phyloP scores from a whole-genome alignment of 2,329 filamentous ascomycete species.

The Epichloe elymi region DNA sequence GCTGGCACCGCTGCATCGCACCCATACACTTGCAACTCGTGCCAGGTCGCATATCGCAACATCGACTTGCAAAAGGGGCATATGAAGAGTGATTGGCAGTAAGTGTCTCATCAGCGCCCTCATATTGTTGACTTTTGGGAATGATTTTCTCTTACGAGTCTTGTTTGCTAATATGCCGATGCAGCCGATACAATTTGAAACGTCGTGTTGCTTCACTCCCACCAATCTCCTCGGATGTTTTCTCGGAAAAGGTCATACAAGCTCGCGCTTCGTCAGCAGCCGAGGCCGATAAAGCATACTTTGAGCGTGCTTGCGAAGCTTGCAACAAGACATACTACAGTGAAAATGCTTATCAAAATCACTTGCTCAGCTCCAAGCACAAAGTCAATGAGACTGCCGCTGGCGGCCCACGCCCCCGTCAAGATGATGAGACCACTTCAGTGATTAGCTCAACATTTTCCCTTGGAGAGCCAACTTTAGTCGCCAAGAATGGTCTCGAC shows the following conservation, averaged over 20 bases:
- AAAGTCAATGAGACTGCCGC: constrained; percentile 42
- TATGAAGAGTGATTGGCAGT: constrained; percentile 99
- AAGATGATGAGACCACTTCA: constrained; percentile 61
- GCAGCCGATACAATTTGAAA: constrained; percentile 88
- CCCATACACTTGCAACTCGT: constrained; percentile 97
- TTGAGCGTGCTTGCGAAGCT: constrained; percentile 66
- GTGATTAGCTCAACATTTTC: constrained; percentile 87
- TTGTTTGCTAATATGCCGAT: not conserved
- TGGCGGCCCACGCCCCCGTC: constrained; percentile 18
- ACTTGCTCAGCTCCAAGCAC: constrained; percentile 84
- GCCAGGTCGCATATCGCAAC: constrained; percentile 89
- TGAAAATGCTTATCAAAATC: constrained; percentile 90
- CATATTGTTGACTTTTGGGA: not conserved
- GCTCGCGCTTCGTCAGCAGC: constrained; percentile 75
- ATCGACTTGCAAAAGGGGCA: constrained; percentile 87
- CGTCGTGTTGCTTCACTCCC: constrained; percentile 82
- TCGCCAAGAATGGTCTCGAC: constrained; percentile 37
- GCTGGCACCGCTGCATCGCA: constrained; percentile 41
- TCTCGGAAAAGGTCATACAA: constrained; percentile 89
- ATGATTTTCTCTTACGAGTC: not conserved
- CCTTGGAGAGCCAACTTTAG: constrained; percentile 61
- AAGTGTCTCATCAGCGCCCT: constrained; percentile 28
- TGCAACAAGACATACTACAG: constrained; percentile 94
- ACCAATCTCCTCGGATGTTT: constrained; percentile 81
- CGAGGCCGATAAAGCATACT: constrained; percentile 77